Evolutionary conservation across 2,329 filamentous ascomycete species (phyloP), one percentile per base, ranked within the genome.

Genomic region (Bipolaris bicolor): DNA sequence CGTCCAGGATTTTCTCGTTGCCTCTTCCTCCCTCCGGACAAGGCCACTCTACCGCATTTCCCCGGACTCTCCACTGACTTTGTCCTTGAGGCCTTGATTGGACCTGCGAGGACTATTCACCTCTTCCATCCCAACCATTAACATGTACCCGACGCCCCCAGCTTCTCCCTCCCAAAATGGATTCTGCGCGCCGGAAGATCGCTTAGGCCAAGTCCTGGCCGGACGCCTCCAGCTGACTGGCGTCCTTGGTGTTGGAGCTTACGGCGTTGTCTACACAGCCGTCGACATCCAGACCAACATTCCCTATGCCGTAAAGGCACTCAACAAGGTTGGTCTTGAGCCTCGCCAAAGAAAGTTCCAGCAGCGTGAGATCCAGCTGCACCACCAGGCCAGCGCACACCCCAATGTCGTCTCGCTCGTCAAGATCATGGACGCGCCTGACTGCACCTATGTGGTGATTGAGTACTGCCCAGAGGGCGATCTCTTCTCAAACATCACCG

Each of bases 401-500:
- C 88, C 88, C 72, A 97, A 97, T 77, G 91, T 99, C 63, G 92
- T 98, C 60, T 95, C 92, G 67, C 86, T 99, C 83, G 84, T 92
- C 67, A 93, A 95, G 83, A 97, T 98, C 73, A 87, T 98, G 81
- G 92, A 97, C 78, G 89, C 90, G 71, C 83, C 86, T 60, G 92
- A 97, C 77, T 97, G 92, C 84, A 96, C 93, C 63, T 98, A 92
- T 79, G 94, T 98, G 69, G 90, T 99, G 65, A 85, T 99, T 76
- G 95, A 99, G 78, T 98, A 93, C 78, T 98, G 94, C 81, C 92
- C 92, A 6, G 95, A 98, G 77, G 95, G 95, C 73, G 95, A 99
- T 76, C 81, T 99, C 64, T 99, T 99, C 80, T 90, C 90, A 77
- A 97, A 96, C 81, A 99, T 99, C 79, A 98, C 95, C 61, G 94